Percentiles rank a stretch among this genome's conserved stretches.
Conservation (phyloP, 257 asterid species). For the Fraxinus quadrangulata region DNA sequence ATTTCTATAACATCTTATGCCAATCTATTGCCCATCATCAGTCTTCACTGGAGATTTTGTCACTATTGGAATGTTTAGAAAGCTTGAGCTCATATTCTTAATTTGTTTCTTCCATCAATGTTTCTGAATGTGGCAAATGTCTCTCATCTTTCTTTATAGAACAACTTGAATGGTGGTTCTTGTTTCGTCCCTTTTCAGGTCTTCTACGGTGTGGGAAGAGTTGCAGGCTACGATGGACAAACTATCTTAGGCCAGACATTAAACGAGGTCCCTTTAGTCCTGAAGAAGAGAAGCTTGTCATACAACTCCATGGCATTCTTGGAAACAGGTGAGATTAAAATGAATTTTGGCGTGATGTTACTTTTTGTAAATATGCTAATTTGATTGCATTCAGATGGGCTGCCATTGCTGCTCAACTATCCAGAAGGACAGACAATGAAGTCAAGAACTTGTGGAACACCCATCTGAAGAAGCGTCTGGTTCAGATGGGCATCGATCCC, state of each 20-base stretch:
- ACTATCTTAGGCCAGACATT: slow-evolving; percentile 92
- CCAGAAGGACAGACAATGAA: slow-evolving; percentile 93
- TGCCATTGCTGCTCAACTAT: slow-evolving; percentile 85
- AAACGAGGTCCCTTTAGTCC: slow-evolving; percentile 80
- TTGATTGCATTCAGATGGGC: slow-evolving; percentile 65
- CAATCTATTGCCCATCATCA: neutral
- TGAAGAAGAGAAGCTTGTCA: slow-evolving; percentile 87
- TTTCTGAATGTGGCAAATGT: no score
- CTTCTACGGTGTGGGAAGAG: slow-evolving; percentile 97
- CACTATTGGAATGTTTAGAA: no score
- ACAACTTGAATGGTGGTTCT: neutral
- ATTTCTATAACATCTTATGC: neutral
- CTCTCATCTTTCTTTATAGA: neutral
- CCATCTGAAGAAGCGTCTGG: slow-evolving; percentile 75
- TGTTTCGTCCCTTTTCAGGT: slow-evolving; percentile 38
- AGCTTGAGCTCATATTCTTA: no score
- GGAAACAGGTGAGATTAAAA: slow-evolving; percentile 69
- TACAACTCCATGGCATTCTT: slow-evolving; percentile 86
- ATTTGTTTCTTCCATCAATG: no score
- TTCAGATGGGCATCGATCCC: slow-evolving; percentile 81
- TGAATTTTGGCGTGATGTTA: neutral
- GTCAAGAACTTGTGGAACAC: slow-evolving; percentile 97
- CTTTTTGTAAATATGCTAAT: neutral
- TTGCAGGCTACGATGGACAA: slow-evolving; percentile 87
- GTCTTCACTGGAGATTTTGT: no score